A percentile compares a stretch with the other conserved stretches of the same genome.
Evolutionary conservation across 768 basidiomycete genomes (phyloP).

Genomic region (Tulasnella sp.): DNA sequence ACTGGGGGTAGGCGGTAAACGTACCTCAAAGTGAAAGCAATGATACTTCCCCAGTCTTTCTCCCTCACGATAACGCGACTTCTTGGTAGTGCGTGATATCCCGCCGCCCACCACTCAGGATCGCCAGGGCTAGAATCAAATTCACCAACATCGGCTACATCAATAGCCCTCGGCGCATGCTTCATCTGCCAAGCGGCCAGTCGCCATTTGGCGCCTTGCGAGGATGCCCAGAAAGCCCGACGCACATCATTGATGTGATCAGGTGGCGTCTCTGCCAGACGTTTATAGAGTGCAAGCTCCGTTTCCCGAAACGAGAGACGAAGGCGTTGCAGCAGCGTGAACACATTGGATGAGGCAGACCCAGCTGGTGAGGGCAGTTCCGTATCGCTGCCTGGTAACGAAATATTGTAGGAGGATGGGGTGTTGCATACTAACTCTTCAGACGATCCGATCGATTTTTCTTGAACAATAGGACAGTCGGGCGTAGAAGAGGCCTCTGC

Average conservation of each 20-base stretch:
- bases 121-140: constrained; percentile 26
- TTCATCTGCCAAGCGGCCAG: constrained; percentile 53
- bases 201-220: constrained; percentile 41
- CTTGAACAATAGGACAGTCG: constrained; percentile 42
- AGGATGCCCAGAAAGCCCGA: constrained; percentile 41
- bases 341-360: constrained; percentile 20
- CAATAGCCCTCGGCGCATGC: constrained; percentile 32
- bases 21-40: constrained; percentile 62
- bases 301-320: constrained; percentile 21
- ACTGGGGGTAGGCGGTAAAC: constrained; percentile 16
- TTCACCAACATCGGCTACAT: constrained; percentile 18
- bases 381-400: background rate
- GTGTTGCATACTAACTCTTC: constrained; percentile 17
- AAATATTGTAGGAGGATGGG: background rate
- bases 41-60: constrained; percentile 66
- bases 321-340: constrained; percentile 17
- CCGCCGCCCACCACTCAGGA: constrained; percentile 53
- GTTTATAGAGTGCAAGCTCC: constrained; percentile 47
- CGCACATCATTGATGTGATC: constrained; percentile 49
- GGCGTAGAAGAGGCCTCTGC: constrained; percentile 44
- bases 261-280: constrained; percentile 38
- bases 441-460: constrained; percentile 26
- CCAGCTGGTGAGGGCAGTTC: background rate
- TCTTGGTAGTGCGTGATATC: constrained; percentile 53
- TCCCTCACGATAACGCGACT: constrained; percentile 55